Base-by-base conservation (phyloP, 805 yeast genomes). In the Wickerhamiella domercqiae region DNA sequence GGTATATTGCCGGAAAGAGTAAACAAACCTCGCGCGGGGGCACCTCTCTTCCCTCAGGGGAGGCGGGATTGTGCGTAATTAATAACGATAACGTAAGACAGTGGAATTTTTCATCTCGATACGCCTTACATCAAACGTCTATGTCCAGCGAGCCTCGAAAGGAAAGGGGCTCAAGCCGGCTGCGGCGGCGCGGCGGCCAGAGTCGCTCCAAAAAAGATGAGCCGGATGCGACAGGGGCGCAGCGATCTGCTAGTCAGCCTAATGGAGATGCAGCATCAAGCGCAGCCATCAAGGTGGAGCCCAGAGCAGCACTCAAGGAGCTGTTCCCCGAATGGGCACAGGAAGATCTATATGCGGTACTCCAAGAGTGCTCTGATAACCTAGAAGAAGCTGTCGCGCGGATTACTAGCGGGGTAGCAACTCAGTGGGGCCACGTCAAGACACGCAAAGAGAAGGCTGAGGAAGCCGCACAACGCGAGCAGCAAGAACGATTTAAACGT, bases 251-350 rank as follows among this genome's bases (percentile, higher is more conserved):
- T 9, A 13, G 11, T 24, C 26, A 13, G 26, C 11, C 26, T 13
- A 9, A n/a, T n/a, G n/a, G n/a, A 9, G 13, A 24, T 13, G 9
- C 26, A 9, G 13, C 26, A 24, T 24, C 26, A 17, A 7, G 32
- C 17, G 33, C 41, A 17, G 39, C 39, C 21, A 31, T 7, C 35
- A 18, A 11, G 35, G 30, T 29, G 19, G 36, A 38, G 29, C 35
- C 35, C 21, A 14, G 28, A 32, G 37, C 35, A n/a, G 71, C 79
- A 26, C 70, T 87, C 49, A 59, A 67, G 36, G 97, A 87, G 60
- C 67, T 90, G 65, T 86, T 90, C 63, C 94, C 96, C 32, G 94
- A 81, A 55, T 90, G 98, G 98, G 70, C 80, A 34, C 66, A 69
- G 38, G 93, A 80, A 21, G 98, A 90, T 55, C 72, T 90, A 54